Evolutionary conservation across 441 rosid species (phyloP).

Genomic region (Populus trichocarpa): DNA sequence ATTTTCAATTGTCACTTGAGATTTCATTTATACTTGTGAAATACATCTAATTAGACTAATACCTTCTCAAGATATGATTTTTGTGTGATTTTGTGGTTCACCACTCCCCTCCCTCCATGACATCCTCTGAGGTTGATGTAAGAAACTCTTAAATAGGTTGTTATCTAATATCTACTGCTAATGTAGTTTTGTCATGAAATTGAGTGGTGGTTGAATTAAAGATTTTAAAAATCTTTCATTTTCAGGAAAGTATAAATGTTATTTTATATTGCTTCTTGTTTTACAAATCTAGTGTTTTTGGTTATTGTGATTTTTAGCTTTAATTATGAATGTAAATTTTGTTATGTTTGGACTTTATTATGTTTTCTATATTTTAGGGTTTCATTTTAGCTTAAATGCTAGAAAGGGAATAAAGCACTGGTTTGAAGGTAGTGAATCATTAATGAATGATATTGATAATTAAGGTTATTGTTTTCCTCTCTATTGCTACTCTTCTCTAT

Average conservation of each 20-base stretch:
- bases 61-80: neutral
- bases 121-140: neutral
- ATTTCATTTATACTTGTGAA: neutral
- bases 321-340: neutral
- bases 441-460: neutral
- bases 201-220: neutral
- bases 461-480: neutral
- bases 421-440: neutral
- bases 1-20: constrained; percentile 4
- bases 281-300: neutral
- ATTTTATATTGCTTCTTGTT: neutral
- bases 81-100: neutral
- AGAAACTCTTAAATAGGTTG: neutral
- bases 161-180: neutral
- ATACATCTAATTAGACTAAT: neutral
- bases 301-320: neutral
- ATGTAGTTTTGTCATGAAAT: neutral
- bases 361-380: neutral
- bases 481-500: neutral
- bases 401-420: no score
- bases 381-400: no score
- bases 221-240: neutral
- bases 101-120: neutral
- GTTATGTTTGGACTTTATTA: neutral
- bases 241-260: neutral